Conservation (phyloP, 495 filamentous ascomycete species). For the Lophiotrema nucula region DNA sequence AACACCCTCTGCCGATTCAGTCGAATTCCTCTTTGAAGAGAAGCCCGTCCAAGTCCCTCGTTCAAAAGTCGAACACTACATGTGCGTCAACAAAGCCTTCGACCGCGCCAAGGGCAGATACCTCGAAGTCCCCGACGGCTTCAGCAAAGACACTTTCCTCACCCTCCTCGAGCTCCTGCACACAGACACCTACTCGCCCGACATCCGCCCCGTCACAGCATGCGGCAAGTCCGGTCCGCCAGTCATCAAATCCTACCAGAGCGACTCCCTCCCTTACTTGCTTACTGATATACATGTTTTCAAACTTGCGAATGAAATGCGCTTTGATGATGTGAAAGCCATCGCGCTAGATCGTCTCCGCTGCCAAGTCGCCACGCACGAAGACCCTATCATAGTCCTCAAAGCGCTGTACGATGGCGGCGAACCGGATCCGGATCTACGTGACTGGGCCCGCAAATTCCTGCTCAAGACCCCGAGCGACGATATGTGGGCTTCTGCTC, state of each 20-base stretch:
- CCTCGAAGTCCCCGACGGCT: conserved; percentile 18
- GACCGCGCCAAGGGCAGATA: conserved; percentile 1
- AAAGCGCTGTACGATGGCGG: conserved; percentile 16
- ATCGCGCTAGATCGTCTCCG: conserved; percentile 20
- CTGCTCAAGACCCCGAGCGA: neutral
- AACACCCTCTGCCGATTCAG: neutral
- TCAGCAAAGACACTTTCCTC: conserved; percentile 17
- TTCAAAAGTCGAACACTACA: conserved; percentile 8
- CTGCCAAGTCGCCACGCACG: conserved; percentile 14
- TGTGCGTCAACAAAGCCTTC: conserved; percentile 13
- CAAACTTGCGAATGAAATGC: conserved; percentile 10
- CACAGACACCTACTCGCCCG: conserved; percentile 20
- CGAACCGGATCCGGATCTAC: conserved; percentile 15
- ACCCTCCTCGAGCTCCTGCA: conserved; percentile 27
- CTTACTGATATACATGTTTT: conserved; percentile 18
- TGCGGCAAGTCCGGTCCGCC: conserved; percentile 18
- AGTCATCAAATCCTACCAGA: conserved; percentile 13
- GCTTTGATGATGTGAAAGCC: conserved; percentile 22
- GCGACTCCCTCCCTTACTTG: conserved; percentile 6
- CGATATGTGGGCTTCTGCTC: neutral
- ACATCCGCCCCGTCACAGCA: neutral
- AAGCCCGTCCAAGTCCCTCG: conserved; percentile 10
- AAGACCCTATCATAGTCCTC: conserved; percentile 28
- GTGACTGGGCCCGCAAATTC: conserved; percentile 18
- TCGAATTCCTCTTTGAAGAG: conserved; percentile 24